Evolutionary conservation across 2,329 filamentous ascomycete species (phyloP), one percentile per base, ranked within the genome.

Genomic region (Thielaviopsis musarum): DNA sequence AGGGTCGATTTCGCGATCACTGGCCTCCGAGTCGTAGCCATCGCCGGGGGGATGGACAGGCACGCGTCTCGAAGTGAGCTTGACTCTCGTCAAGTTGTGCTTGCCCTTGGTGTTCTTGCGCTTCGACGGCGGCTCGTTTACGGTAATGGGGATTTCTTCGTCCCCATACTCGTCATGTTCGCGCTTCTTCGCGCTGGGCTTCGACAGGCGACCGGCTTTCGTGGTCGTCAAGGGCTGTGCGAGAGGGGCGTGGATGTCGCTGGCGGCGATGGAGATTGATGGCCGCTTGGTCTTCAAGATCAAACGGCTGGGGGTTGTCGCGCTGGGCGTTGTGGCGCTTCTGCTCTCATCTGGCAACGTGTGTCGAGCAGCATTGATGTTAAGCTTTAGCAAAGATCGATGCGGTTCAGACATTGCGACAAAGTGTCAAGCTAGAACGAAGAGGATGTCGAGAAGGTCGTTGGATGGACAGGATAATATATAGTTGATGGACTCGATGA

Each of bases 11-110:
- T 98, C 93, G 15, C 85, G 82, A 67, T 97, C 93, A 59, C 90
- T 93, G 13, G 91, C 89, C 70, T 97, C 93, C 2, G 91, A 96
- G 69, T 98, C 93, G 71, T 97, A 98, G 7, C 91, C 93, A 59
- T 95, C 89, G 57, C 93, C 93, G 1, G 82, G 80, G 5, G 83
- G 83, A 63, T 88, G 80, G 34, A 79, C 75, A 6, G 87, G 85
- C 1, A 81, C 77, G 63, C 82, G 79, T 69, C 76, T 70, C 21
- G 70, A 66, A 22, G 71, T 74, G 53, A 68, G 66, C 51, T 71
- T 69, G 54, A 81, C 73, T 67, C 79, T 83, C 59, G 82, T 77
- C n/a, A 24, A 26, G 19, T 52, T 49, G 17, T 54, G 58, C 38
- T 62, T 62, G 22, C 52, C 52, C 54, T 59, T 59, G 34, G 56